These are phyloP conservation scores for Sclerotinia subarctica DNA, from an alignment of 2,329 filamentous ascomycete species.

Conservation along the genomic window DNA sequence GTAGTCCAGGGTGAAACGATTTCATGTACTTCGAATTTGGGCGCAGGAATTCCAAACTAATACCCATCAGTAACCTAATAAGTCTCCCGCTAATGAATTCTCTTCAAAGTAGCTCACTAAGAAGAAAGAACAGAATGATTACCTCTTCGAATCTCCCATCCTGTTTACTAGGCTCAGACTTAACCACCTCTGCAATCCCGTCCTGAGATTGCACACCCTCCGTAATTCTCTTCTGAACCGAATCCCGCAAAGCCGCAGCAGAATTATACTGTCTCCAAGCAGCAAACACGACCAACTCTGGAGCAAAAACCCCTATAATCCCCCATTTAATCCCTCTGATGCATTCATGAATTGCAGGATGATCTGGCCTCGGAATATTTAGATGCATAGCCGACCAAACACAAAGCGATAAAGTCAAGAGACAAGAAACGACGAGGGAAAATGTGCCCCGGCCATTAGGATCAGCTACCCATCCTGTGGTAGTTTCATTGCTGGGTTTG, in stretches of 20 bases:
- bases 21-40: not conserved
- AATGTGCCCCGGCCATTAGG: slow-evolving; percentile 38
- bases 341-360: slow-evolving; percentile 8
- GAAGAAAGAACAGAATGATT: not conserved
- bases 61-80: not conserved
- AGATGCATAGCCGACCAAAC: slow-evolving; percentile 42
- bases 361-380: slow-evolving; percentile 37
- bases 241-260: not conserved
- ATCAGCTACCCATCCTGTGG: slow-evolving; percentile 23
- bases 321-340: slow-evolving; percentile 37
- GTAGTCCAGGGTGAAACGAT: slow-evolving; percentile 18
- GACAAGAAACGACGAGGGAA: slow-evolving; percentile 40
- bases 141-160: not conserved
- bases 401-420: slow-evolving; percentile 40
- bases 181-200: not conserved
- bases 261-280: slow-evolving; percentile 27
- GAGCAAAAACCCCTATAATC: slow-evolving; percentile 36
- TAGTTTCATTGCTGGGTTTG: not conserved
- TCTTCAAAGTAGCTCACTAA: not conserved
- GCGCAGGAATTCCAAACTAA: not conserved
- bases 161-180: not conserved
- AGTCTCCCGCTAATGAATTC: not conserved
- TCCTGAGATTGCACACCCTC: not conserved
- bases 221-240: not conserved
- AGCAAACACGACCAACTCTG: slow-evolving; percentile 38